Percentiles rank a stretch among this genome's conserved stretches.
Evolutionary conservation across 2,329 filamentous ascomycete species (phyloP).

Genomic region (Aureobasidium sp.): DNA sequence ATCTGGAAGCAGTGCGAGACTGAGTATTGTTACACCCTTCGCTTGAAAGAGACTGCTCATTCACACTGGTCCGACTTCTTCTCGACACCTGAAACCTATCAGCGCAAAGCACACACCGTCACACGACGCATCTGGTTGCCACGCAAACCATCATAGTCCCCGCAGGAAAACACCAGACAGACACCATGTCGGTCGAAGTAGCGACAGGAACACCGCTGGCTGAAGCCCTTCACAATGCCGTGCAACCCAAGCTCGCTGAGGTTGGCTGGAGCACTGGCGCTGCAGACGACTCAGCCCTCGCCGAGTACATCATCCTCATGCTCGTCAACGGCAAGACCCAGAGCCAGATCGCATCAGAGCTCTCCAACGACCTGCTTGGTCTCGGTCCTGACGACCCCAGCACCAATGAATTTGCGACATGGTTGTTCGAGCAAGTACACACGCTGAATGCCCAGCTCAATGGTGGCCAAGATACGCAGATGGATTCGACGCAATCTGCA

Average conservation of each 20-base stretch:
- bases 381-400: conserved; percentile 75
- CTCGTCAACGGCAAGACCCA: conserved; percentile 90
- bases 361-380: conserved; percentile 77
- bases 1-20: background rate
- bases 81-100: background rate
- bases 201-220: conserved; percentile 73
- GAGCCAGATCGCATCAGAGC: conserved; percentile 77
- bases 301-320: conserved; percentile 97
- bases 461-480: conserved; percentile 27
- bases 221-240: conserved; percentile 68
- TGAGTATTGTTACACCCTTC: conserved; percentile 1
- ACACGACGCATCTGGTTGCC: background rate
- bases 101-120: background rate
- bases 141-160: background rate
- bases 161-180: background rate
- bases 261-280: conserved; percentile 83
- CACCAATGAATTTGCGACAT: conserved; percentile 74
- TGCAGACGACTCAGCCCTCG: conserved; percentile 71
- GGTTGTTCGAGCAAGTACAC: conserved; percentile 87
- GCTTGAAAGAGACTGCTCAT: background rate
- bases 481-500: conserved; percentile 4
- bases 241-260: conserved; percentile 87
- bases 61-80: background rate
- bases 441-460: conserved; percentile 55
- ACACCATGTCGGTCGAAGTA: conserved; percentile 67